Percentiles rank a stretch among this genome's conserved stretches.
Conservation (phyloP, 805 yeast genomes). For the Ogataea saltuana region DNA sequence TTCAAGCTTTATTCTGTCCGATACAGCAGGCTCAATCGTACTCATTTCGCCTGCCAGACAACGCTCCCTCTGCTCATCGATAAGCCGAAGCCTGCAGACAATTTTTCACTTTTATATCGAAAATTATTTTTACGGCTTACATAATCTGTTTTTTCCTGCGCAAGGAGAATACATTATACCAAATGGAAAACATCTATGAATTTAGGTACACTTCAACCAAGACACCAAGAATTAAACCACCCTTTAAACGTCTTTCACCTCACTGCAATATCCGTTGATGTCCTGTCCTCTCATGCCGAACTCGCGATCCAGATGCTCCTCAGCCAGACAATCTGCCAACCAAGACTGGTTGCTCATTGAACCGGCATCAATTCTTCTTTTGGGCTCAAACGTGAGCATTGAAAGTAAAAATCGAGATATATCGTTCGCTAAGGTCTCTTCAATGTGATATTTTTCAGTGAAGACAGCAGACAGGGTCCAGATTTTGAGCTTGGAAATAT, state of each 20-base stretch:
- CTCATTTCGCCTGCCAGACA: too few relatives aligned
- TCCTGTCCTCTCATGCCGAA: conserved; percentile 36
- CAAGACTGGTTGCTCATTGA: conserved; percentile 55
- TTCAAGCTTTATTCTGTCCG: background rate
- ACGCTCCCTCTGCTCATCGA: too few relatives aligned
- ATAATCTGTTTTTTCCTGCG: background rate
- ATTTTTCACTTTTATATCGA: background rate
- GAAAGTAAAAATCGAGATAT: conserved; percentile 49
- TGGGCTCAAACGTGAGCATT: conserved; percentile 51
- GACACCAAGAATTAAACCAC: too few relatives aligned
- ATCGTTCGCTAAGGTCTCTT: conserved; percentile 38
- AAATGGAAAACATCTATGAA: background rate
- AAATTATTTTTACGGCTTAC: background rate
- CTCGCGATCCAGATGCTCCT: conserved; percentile 27
- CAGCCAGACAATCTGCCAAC: conserved; percentile 38
- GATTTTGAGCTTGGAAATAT: conserved; percentile 48
- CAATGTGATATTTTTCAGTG: conserved; percentile 49
- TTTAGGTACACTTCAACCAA: too few relatives aligned
- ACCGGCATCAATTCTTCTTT: conserved; percentile 54
- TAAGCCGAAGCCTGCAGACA: too few relatives aligned
- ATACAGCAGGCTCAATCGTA: conserved; percentile 9
- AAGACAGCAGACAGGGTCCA: conserved; percentile 54
- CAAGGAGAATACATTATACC: background rate
- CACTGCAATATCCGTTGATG: conserved; percentile 34
- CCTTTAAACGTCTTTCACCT: conserved; percentile 13